These are phyloP conservation scores for Xylaria bambusicola DNA, from an alignment of 495 filamentous ascomycete genomes.

Conservation along the genomic window DNA sequence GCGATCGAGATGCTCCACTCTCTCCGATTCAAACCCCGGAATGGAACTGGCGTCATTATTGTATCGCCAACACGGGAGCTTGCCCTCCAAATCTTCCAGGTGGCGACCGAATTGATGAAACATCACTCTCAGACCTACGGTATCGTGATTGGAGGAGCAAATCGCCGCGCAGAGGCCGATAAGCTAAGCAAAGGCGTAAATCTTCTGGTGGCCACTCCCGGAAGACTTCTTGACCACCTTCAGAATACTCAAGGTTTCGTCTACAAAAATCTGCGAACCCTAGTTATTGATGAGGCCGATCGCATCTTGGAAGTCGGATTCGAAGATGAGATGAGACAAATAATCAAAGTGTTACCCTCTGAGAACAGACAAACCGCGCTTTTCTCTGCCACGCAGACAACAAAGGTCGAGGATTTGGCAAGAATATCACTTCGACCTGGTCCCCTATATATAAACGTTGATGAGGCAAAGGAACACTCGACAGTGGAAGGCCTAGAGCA, in stretches of 20 bases:
- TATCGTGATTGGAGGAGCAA: conserved; percentile 94
- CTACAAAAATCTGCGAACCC: conserved; percentile 86
- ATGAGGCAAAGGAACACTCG: conserved; percentile 64
- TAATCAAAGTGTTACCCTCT: conserved; percentile 90
- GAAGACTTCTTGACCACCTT: conserved; percentile 88
- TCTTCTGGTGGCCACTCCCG: conserved; percentile 89
- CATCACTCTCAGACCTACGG: conserved; percentile 84
- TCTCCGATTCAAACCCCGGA: conserved; percentile 77
- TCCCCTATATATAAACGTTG: conserved; percentile 71
- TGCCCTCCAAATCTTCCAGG: conserved; percentile 93
- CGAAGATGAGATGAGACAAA: conserved; percentile 97
- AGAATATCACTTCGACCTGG: conserved; percentile 90
- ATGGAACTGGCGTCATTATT: conserved; percentile 82
- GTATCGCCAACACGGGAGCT: conserved; percentile 89
- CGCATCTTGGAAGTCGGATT: conserved; percentile 96
- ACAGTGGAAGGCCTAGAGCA: conserved; percentile 94
- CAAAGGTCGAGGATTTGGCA: conserved; percentile 95
- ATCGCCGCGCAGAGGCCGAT: conserved; percentile 86
- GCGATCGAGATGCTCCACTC: conserved; percentile 92
- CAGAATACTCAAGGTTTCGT: conserved; percentile 91
- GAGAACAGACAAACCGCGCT: conserved; percentile 93
- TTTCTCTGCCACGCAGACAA: conserved; percentile 97
- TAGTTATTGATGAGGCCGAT: conserved; percentile 92
- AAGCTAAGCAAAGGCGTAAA: conserved; percentile 95
- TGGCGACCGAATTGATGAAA: conserved; percentile 87